Percentiles rank a stretch among this genome's conserved stretches.
phyloP scores from a whole-genome alignment of 1,139 yeast genomes.

The Tardiomyces digboiensis region DNA sequence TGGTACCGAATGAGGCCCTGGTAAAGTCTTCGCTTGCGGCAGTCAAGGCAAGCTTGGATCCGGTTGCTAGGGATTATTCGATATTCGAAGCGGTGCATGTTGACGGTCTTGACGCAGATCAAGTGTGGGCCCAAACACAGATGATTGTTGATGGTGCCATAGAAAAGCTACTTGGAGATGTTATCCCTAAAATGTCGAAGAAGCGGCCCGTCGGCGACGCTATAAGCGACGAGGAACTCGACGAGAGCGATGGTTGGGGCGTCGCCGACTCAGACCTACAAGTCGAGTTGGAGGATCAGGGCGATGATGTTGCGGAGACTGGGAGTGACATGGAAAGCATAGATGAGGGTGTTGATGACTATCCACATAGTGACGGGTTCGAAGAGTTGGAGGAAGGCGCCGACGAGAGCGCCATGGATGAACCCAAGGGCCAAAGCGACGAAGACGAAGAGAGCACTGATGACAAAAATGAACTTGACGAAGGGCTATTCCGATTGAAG shows the following conservation, averaged over 20 bases:
- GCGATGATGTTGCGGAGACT: no score
- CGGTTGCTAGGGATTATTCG: constrained; percentile 52
- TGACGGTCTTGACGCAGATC: constrained; percentile 84
- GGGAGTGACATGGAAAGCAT: constrained; percentile 13
- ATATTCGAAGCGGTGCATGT: constrained; percentile 74
- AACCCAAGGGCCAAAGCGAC: no score
- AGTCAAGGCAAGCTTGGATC: constrained; percentile 53
- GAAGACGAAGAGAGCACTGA: no score
- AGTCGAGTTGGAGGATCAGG: no score
- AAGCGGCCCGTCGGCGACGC: constrained; percentile 11
- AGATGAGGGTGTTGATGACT: constrained; percentile 9
- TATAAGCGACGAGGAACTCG: constrained; percentile 15
- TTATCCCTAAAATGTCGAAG: neutral
- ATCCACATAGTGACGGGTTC: constrained; percentile 10
- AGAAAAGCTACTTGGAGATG: constrained; percentile 37
- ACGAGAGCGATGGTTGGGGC: constrained; percentile 8
- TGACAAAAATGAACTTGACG: constrained; percentile 65
- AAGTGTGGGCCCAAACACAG: constrained; percentile 90
- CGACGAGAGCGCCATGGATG: no score
- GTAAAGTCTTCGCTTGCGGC: constrained; percentile 26
- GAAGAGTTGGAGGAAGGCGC: no score
- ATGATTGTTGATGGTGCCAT: constrained; percentile 67
- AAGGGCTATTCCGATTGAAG: constrained; percentile 77
- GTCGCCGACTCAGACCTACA: no score
- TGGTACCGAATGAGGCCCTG: constrained; percentile 18